Evolutionary conservation across 768 basidiomycete species (phyloP).

Genomic region (Myochromella boudieri): DNA sequence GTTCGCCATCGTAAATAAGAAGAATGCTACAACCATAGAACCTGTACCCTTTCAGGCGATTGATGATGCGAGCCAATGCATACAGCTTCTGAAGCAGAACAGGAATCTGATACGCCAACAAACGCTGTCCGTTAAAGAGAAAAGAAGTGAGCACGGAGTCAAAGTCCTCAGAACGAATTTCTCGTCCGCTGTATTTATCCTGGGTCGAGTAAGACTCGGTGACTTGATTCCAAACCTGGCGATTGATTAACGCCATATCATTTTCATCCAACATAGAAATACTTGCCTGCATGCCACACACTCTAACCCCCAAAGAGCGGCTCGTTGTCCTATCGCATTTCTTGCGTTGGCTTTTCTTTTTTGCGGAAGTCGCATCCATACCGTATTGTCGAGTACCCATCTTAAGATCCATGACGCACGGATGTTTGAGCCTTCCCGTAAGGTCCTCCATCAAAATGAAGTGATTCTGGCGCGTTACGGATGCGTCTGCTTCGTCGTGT

Average conservation of each 20-base stretch:
- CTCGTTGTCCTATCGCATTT: conserved; percentile 98
- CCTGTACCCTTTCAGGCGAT: conserved; percentile 89
- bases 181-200: conserved; percentile 95
- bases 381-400: conserved; percentile 99
- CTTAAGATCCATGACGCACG: conserved; percentile 97
- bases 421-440: conserved; percentile 85
- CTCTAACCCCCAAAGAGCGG: conserved; percentile 82
- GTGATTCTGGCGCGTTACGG: conserved; percentile 86
- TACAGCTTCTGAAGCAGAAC: conserved; percentile 88
- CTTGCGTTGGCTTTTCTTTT: conserved; percentile 98
- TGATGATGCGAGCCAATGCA: conserved; percentile 88
- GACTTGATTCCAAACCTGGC: conserved; percentile 88
- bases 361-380: conserved; percentile 85
- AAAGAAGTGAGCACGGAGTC: conserved; percentile 79
- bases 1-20: conserved; percentile 96
- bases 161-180: conserved; percentile 85
- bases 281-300: conserved; percentile 98
- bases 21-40: conserved; percentile 98
- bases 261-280: conserved; percentile 1
- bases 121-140: conserved; percentile 76
- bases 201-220: conserved; percentile 87
- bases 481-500: conserved; percentile 32
- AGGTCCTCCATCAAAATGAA: conserved; percentile 99
- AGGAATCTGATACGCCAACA: conserved; percentile 92
- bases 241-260: conserved; percentile 6